Percentiles rank a stretch among this genome's conserved stretches.
Evolutionary conservation across 345 rosid genomes (phyloP).

Genomic region (Pistacia atlantica): DNA sequence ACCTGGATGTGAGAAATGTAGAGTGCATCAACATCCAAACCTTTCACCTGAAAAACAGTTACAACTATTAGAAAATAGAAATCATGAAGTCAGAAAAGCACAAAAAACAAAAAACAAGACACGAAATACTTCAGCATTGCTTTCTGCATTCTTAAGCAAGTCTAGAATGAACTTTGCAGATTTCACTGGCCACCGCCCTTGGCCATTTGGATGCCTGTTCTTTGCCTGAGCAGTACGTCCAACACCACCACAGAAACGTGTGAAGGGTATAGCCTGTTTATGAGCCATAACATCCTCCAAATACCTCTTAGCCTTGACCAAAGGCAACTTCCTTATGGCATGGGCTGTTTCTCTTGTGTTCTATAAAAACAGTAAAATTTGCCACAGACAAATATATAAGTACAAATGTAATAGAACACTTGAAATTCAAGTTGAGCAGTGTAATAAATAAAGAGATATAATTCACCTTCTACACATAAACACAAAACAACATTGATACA

Average conservation of each 20-base stretch:
- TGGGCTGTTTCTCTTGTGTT: conserved; percentile 94
- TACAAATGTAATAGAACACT: not conserved
- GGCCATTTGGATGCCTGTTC: conserved; percentile 95
- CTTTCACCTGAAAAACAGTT: conserved; percentile 63
- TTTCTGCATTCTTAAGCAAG: conserved; percentile 93
- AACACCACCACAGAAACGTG: conserved; percentile 90
- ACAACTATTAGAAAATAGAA: not conserved
- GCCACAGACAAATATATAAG: not conserved
- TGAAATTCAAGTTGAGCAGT: not conserved
- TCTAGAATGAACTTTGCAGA: conserved; percentile 90
- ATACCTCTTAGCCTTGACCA: conserved; percentile 92
- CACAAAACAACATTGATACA: not conserved
- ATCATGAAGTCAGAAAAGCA: not conserved
- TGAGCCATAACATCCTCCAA: conserved; percentile 95
- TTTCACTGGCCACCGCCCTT: conserved; percentile 95
- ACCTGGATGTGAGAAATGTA: conserved; percentile 88
- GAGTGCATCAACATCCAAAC: conserved; percentile 92
- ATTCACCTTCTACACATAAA: not conserved
- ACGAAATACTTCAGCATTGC: conserved; percentile 79
- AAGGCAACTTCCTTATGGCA: conserved; percentile 79
- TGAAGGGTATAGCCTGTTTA: conserved; percentile 99
- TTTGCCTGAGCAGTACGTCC: conserved; percentile 99
- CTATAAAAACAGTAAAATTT: conserved; percentile 30
- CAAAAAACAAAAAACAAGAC: not conserved
- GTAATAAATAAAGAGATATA: not conserved